Evolutionary conservation across 2,329 filamentous ascomycete genomes (phyloP).

Genomic region (Lasiodiplodia hormozganensis): DNA sequence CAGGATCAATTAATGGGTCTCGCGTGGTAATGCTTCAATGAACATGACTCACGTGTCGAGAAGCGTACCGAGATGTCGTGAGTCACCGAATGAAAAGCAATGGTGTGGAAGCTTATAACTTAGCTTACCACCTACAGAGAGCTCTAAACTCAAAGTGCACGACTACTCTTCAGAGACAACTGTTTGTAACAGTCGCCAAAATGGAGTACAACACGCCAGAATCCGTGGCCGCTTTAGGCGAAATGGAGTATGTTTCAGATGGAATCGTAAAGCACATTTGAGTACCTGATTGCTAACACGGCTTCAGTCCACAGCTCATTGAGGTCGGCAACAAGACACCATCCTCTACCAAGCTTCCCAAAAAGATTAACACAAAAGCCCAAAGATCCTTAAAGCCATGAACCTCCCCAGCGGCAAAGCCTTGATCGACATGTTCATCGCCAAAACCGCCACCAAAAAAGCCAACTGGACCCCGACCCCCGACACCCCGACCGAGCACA

Average conservation of each 20-base stretch:
- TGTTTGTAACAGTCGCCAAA: not conserved
- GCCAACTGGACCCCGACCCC: conserved; percentile 1
- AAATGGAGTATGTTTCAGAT: not conserved
- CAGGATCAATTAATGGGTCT: too few relatives aligned
- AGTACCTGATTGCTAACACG: not conserved
- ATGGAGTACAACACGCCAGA: conserved; percentile 23
- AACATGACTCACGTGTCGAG: too few relatives aligned
- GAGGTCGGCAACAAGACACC: not conserved
- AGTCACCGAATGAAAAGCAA: not conserved
- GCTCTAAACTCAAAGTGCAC: not conserved
- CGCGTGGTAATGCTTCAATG: too few relatives aligned
- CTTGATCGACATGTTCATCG: conserved; percentile 8
- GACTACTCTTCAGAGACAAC: not conserved
- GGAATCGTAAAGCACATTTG: not conserved
- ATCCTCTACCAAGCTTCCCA: not conserved
- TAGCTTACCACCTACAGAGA: not conserved
- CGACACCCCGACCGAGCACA: conserved; percentile 8
- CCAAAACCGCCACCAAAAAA: not conserved
- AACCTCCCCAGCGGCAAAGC: conserved; percentile 2
- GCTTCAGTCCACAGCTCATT: not conserved
- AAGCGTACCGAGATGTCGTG: too few relatives aligned
- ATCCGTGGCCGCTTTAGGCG: conserved; percentile 4
- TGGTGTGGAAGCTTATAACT: conserved; percentile 7
- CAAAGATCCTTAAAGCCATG: conserved; percentile 15
- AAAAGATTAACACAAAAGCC: not conserved